phyloP scores from a whole-genome alignment of 1,139 yeast species.

The Kodamaea alishanica region DNA sequence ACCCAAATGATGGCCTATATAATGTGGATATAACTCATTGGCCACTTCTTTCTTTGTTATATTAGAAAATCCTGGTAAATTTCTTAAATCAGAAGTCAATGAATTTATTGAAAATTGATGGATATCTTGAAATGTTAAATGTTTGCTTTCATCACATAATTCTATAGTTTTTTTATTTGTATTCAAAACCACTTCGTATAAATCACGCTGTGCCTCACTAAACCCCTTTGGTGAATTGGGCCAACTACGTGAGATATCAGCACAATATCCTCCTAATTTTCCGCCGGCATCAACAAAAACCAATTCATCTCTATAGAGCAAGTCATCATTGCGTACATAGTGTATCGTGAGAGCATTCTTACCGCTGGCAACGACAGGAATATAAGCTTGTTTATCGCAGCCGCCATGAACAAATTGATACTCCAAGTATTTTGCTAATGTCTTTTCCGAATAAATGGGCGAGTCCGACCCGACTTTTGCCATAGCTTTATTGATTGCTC shows the following conservation, averaged over 20 bases:
- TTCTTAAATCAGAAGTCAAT: slow-evolving; percentile 61
- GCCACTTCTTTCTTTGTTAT: slow-evolving; percentile 51
- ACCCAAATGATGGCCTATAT: slow-evolving; percentile 93
- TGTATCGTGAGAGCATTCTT: slow-evolving; percentile 82
- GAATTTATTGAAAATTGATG: slow-evolving; percentile 64
- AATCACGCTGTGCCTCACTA: slow-evolving; percentile 71
- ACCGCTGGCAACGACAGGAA: slow-evolving; percentile 97
- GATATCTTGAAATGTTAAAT: slow-evolving; percentile 64
- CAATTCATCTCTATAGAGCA: slow-evolving; percentile 69
- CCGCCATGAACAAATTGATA: slow-evolving; percentile 83
- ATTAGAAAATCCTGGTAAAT: slow-evolving; percentile 60
- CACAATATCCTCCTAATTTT: slow-evolving; percentile 86
- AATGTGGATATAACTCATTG: slow-evolving; percentile 77
- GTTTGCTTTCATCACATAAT: slow-evolving; percentile 51
- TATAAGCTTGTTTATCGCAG: slow-evolving; percentile 83
- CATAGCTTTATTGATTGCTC: slow-evolving; percentile 81
- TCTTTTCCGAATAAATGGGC: slow-evolving; percentile 66
- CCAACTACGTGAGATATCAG: slow-evolving; percentile 97
- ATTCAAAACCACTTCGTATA: slow-evolving; percentile 82
- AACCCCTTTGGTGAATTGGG: slow-evolving; percentile 72
- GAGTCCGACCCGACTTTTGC: slow-evolving; percentile 45
- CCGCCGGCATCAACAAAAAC: slow-evolving; percentile 97
- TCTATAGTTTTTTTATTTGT: slow-evolving; percentile 80
- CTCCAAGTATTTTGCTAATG: slow-evolving; percentile 77
- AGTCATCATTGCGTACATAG: slow-evolving; percentile 84